Evolutionary conservation across 164 flowering plant genomes (phyloP), one percentile per base, ranked within the genome.

Genomic region (Pachysandra terminalis): DNA sequence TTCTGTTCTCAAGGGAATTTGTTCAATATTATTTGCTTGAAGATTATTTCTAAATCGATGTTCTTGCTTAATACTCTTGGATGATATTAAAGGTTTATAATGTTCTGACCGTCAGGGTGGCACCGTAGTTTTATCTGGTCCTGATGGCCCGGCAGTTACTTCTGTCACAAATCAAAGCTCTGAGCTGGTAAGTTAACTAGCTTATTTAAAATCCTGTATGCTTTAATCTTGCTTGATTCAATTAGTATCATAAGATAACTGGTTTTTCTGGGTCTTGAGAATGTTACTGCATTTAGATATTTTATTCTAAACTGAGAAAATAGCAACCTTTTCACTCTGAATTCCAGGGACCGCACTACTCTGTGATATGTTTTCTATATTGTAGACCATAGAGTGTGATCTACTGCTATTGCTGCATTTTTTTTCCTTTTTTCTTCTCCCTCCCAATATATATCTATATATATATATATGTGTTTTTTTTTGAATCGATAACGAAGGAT

Each of bases 141-240:
- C 97, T 64, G 90, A 94, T 66, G 99, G 96, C 21, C 93, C 98
- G 24, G 96, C 99, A 19, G 87, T 91, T 57, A 86, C 97, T 56
- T 78, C 98, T 54, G 86, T 93, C 25, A 83, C 99, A 45, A 86
- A 56, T 77, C 97, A 91, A 71, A 91, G 84, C 73, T 88, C 99
- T 64, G 97, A 93, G 69, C 79, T 96, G 97, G 99, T 96, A 71
- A 10, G 85, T 67, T 68, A 56, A 58, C 62, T 62, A 26, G 49
- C 26, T 73, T 13, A 25, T 26, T 19, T 54, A 27, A 10, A 51
- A 1, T 40, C 25, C 41, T n/a, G 10, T 8, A 16, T 27, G 19
- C 12, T 35, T 59, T 52, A 22, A 19, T 22, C 9, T 63, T 41
- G 17, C 51, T 16, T 71, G 28, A 28, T n/a, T 7, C 22, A 21